Conservation (phyloP, 176 grass and related monocot genomes). For the Oryza nivara region DNA sequence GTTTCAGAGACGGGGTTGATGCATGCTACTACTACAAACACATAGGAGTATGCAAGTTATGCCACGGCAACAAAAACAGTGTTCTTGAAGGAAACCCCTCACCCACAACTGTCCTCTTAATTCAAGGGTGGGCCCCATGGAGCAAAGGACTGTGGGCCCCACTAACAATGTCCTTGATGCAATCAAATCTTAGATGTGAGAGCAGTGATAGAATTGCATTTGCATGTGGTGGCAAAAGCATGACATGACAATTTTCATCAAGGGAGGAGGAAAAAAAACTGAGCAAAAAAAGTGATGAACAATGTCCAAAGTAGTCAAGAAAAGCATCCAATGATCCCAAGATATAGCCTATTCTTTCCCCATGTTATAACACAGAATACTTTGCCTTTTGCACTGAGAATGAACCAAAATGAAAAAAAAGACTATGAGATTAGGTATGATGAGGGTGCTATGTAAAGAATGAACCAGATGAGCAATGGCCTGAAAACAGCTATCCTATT, state of each 20-base stretch:
- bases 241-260: slow-evolving; percentile 61
- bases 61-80: slow-evolving; percentile 59
- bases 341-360: slow-evolving; percentile 33
- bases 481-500: slow-evolving; percentile 44
- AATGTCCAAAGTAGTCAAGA: slow-evolving; percentile 61
- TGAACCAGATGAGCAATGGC: background rate
- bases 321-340: slow-evolving; percentile 59
- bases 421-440: slow-evolving; percentile 36
- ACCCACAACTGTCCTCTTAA: slow-evolving; percentile 48
- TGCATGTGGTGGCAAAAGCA: slow-evolving; percentile 65
- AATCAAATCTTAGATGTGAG: slow-evolving; percentile 56
- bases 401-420: slow-evolving; percentile 22
- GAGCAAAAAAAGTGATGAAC: slow-evolving; percentile 10
- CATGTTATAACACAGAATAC: slow-evolving; percentile 34
- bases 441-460: slow-evolving; percentile 25
- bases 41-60: slow-evolving; percentile 1
- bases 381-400: slow-evolving; percentile 12
- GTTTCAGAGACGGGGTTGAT: slow-evolving; percentile 36
- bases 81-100: slow-evolving; percentile 53
- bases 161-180: slow-evolving; percentile 39
- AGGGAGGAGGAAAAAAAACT: slow-evolving; percentile 23
- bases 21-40: slow-evolving; percentile 35
- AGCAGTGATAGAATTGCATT: slow-evolving; percentile 47
- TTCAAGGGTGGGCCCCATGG: slow-evolving; percentile 20
- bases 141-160: slow-evolving; percentile 27